Evolutionary conservation across 306 rosid genomes (phyloP).

Genomic region (Trifolium subterraneum): DNA sequence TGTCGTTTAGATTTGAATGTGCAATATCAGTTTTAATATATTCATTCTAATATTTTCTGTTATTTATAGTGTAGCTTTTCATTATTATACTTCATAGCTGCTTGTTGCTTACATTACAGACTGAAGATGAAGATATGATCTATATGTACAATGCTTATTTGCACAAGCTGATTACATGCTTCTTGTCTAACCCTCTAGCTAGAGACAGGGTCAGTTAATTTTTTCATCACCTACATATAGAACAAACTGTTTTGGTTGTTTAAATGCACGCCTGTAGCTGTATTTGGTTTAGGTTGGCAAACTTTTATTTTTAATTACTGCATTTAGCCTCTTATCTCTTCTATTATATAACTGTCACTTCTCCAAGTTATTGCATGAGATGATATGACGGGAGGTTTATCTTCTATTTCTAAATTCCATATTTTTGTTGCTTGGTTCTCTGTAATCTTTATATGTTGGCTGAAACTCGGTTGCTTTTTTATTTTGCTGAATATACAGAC

Average conservation of each 20-base stretch:
- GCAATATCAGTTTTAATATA: conserved; percentile 21
- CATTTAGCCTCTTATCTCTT: conserved; percentile 25
- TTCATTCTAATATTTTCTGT: neutral
- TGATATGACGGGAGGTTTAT: neutral
- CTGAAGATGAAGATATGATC: conserved; percentile 93
- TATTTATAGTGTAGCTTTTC: conserved; percentile 34
- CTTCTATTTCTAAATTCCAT: conserved; percentile 8
- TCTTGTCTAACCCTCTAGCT: conserved; percentile 86
- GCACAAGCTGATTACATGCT: conserved; percentile 87
- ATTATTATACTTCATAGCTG: conserved; percentile 34
- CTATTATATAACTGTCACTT: conserved; percentile 13
- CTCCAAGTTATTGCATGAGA: conserved; percentile 5
- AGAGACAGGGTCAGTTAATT: conserved; percentile 84
- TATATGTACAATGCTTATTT: conserved; percentile 94
- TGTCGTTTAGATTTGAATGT: conserved; percentile 17
- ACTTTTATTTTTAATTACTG: conserved; percentile 29
- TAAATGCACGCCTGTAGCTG: conserved; percentile 19
- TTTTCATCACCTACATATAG: neutral
- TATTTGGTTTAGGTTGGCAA: conserved; percentile 20
- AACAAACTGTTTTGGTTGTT: conserved; percentile 27
- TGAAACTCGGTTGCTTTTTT: conserved; percentile 21
- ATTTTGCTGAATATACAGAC: conserved; percentile 14
- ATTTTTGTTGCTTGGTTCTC: conserved; percentile 15
- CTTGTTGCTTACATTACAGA: conserved; percentile 57
- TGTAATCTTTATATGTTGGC: neutral